phyloP scores from a whole-genome alignment of 768 basidiomycete species.

The Panus rudis region DNA sequence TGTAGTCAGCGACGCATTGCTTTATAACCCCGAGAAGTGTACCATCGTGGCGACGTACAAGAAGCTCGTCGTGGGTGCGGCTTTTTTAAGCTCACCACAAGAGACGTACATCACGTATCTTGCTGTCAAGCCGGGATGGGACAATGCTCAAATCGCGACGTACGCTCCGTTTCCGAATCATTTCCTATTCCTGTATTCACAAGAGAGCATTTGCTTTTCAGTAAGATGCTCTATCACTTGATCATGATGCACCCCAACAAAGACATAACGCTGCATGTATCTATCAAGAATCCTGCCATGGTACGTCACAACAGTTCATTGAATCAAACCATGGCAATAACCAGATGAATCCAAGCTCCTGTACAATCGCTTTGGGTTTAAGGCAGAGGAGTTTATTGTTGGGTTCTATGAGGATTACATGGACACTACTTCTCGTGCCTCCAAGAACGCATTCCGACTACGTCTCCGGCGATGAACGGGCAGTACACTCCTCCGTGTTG shows the following conservation, averaged over 20 bases:
- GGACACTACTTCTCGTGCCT: slow-evolving; percentile 58
- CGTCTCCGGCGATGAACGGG: slow-evolving; percentile 55
- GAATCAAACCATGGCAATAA: neutral
- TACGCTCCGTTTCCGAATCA: slow-evolving; percentile 21
- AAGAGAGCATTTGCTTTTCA: neutral
- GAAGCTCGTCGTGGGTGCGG: slow-evolving; percentile 63
- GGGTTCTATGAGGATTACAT: slow-evolving; percentile 80
- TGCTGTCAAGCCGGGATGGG: slow-evolving; percentile 74
- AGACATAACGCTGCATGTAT: slow-evolving; percentile 80
- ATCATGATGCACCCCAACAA: slow-evolving; percentile 63
- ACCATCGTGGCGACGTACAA: slow-evolving; percentile 75
- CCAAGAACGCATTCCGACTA: slow-evolving; percentile 75
- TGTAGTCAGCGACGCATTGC: slow-evolving; percentile 65
- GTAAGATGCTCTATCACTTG: slow-evolving; percentile 74
- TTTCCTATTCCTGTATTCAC: neutral
- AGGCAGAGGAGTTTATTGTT: slow-evolving; percentile 76
- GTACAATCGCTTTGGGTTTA: slow-evolving; percentile 85
- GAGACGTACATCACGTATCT: slow-evolving; percentile 83
- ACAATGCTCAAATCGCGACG: slow-evolving; percentile 75
- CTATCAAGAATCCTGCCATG: slow-evolving; percentile 69
- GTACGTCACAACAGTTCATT: slow-evolving; percentile 7
- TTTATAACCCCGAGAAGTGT: slow-evolving; percentile 61
- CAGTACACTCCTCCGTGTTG: no score
- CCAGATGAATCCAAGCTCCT: slow-evolving; percentile 41
- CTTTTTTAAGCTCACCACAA: slow-evolving; percentile 69